phyloP scores from a whole-genome alignment of 2,329 filamentous ascomycete species.

The Fusarium denticulatum region DNA sequence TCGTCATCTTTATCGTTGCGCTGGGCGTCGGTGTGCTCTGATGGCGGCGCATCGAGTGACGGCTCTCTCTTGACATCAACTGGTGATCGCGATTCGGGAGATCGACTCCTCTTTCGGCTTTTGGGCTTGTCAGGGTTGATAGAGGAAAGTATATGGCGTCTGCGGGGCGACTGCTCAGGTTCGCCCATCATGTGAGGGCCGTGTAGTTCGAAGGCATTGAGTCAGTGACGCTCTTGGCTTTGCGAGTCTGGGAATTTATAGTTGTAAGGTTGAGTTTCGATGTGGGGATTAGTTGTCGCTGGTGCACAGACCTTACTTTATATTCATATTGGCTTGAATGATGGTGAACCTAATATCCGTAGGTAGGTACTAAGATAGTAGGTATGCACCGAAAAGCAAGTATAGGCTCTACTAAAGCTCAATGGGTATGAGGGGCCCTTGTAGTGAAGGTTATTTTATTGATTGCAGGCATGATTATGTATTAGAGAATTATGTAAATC shows the following conservation, averaged over 20 bases:
- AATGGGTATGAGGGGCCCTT: neutral
- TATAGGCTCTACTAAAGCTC: neutral
- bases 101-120: slow-evolving; percentile 19
- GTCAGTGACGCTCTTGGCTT: slow-evolving; percentile 1
- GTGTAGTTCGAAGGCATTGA: slow-evolving; percentile 32
- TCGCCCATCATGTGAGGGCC: slow-evolving; percentile 47
- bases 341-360: neutral
- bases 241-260: neutral
- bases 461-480: neutral
- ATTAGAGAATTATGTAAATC: neutral
- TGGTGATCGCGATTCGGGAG: slow-evolving; percentile 8
- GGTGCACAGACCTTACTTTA: neutral
- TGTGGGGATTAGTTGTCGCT: neutral
- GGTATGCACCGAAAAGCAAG: neutral
- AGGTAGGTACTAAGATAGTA: neutral
- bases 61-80: slow-evolving; percentile 9
- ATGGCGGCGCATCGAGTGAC: slow-evolving; percentile 8
- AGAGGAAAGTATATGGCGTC: slow-evolving; percentile 61
- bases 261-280: slow-evolving; percentile 12
- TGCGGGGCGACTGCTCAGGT: slow-evolving; percentile 48
- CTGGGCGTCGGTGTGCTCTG: slow-evolving; percentile 6
- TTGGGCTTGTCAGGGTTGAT: slow-evolving; percentile 50
- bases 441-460: neutral
- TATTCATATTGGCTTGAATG: neutral
- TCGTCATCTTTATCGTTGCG: slow-evolving; percentile 29